Evolutionary conservation across 345 rosid species (phyloP), one percentile per base, ranked within the genome.

Genomic region (Syzygium aqueum): DNA sequence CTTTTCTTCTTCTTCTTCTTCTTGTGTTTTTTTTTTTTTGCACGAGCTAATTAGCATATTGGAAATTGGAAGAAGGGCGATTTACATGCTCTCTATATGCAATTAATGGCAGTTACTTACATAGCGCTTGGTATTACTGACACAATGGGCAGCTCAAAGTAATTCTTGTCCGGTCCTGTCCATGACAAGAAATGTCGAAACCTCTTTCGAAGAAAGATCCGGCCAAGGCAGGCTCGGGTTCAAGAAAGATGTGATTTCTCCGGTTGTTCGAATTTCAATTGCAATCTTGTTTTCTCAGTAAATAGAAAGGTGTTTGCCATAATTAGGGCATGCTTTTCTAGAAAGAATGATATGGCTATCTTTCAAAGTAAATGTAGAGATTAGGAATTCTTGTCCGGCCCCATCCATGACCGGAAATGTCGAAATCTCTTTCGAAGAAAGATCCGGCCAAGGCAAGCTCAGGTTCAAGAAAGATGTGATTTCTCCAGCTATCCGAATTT

Each of bases 181-280:
- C 73, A 6, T n/a, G 78, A 30, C 6, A 4, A 12, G 40, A 33
- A 30, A 15, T 8, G 43, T 17, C 46, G 56, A 17, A 16, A 16
- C 16, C 10, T 54, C 59, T 8, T 54, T 7, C 8, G 59, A 21
- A 1, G 59, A 54, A 22, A 21, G 59, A 21, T 7, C 25, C 4
- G 14, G n/a, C 5, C 11, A 25, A 57, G n/a, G 11, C 25, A 8
- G 5, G n/a, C n/a, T 56, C 13, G n/a, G 0, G 49, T 37, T 73
- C 27, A 1, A 33, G 80, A 73, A 33, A 73, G 49, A 37, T 16
- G 2, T 33, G 78, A 67, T 67, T 8, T 4, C 17, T 8, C 37
- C 12, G 8, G 5, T 0, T 4, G 78, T 3, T 11, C 12, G 0
- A 37, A 54, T 19, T 19, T 19, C 8, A 0, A 2, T 19, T 33